phyloP scores from a whole-genome alignment of 192 early-diverging fungal genomes.

The Umbelopsis vinacea region DNA sequence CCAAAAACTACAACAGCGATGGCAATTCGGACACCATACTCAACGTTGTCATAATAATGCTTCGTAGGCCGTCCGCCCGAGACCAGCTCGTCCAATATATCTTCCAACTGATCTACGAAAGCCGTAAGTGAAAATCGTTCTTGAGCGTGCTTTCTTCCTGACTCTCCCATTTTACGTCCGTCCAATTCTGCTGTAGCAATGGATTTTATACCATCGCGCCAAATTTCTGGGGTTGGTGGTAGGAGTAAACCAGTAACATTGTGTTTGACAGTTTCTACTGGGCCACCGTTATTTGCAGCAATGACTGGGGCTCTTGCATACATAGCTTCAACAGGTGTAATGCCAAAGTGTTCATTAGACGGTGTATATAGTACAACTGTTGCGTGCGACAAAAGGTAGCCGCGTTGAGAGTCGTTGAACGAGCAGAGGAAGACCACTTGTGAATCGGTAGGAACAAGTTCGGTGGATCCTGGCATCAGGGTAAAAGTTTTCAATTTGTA shows the following conservation, averaged over 20 bases:
- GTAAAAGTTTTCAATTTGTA: conserved; percentile 53
- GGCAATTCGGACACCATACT: conserved; percentile 14
- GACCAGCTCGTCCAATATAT: conserved; percentile 54
- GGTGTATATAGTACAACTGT: conserved; percentile 87
- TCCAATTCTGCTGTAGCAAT: conserved; percentile 52
- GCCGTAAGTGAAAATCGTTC: conserved; percentile 65
- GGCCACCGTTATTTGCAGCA: conserved; percentile 85
- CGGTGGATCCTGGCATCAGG: conserved; percentile 37
- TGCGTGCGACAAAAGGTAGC: conserved; percentile 67
- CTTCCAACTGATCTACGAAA: conserved; percentile 74
- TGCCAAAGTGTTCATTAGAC: conserved; percentile 93
- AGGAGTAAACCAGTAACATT: conserved; percentile 81
- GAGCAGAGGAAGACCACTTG: conserved; percentile 90
- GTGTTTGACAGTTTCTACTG: conserved; percentile 78
- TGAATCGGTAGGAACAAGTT: conserved; percentile 38
- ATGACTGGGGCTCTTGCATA: conserved; percentile 86
- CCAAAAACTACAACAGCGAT: conserved; percentile 13
- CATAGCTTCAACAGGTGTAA: conserved; percentile 98
- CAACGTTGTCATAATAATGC: conserved; percentile 25
- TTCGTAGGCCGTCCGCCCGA: conserved; percentile 13
- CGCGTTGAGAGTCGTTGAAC: conserved; percentile 80
- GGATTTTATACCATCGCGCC: conserved; percentile 64
- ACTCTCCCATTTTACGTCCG: conserved; percentile 62
- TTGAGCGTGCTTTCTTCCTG: conserved; percentile 64
- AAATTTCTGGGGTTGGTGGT: conserved; percentile 56